These are phyloP conservation scores for Moesziomyces sp. DNA, from an alignment of 1,284 basidiomycete genomes.

Conservation along the genomic window DNA sequence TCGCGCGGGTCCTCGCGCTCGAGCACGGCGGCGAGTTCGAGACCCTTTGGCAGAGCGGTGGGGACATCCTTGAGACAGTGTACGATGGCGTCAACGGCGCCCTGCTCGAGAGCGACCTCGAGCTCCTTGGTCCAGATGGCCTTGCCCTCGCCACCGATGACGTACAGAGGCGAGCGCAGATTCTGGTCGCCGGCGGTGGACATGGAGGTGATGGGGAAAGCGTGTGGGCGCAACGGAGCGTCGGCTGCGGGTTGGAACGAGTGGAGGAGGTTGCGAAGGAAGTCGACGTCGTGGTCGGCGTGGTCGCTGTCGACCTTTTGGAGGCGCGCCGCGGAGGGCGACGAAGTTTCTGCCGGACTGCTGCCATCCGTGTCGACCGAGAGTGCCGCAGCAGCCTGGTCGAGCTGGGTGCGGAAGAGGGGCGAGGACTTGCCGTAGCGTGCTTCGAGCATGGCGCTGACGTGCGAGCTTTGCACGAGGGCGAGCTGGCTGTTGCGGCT, in stretches of 20 bases:
- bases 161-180: slow-evolving; percentile 74
- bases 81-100: slow-evolving; percentile 88
- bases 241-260: slow-evolving; percentile 10
- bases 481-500: slow-evolving; percentile 62
- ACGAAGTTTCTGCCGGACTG: slow-evolving; percentile 1
- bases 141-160: slow-evolving; percentile 73
- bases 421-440: slow-evolving; percentile 58
- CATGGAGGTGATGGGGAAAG: slow-evolving; percentile 78
- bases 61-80: slow-evolving; percentile 96
- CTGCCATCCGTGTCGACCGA: slow-evolving; percentile 1
- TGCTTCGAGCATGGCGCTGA: slow-evolving; percentile 59
- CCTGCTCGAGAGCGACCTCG: slow-evolving; percentile 80
- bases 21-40: slow-evolving; percentile 84
- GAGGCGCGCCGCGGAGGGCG: slow-evolving; percentile 18
- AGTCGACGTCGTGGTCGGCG: slow-evolving; percentile 21
- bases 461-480: slow-evolving; percentile 58
- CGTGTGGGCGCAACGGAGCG: slow-evolving; percentile 35
- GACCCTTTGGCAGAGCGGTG: slow-evolving; percentile 84
- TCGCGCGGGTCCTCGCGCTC: slow-evolving; percentile 91
- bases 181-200: slow-evolving; percentile 91
- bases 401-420: slow-evolving; percentile 41
- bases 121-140: slow-evolving; percentile 95
- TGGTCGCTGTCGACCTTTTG: slow-evolving; percentile 32
- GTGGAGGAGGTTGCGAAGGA: slow-evolving; percentile 30
- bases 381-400: slow-evolving; percentile 1